Evolutionary conservation across 2,329 filamentous ascomycete genomes (phyloP).

Genomic region (Verticillium klebahnii): DNA sequence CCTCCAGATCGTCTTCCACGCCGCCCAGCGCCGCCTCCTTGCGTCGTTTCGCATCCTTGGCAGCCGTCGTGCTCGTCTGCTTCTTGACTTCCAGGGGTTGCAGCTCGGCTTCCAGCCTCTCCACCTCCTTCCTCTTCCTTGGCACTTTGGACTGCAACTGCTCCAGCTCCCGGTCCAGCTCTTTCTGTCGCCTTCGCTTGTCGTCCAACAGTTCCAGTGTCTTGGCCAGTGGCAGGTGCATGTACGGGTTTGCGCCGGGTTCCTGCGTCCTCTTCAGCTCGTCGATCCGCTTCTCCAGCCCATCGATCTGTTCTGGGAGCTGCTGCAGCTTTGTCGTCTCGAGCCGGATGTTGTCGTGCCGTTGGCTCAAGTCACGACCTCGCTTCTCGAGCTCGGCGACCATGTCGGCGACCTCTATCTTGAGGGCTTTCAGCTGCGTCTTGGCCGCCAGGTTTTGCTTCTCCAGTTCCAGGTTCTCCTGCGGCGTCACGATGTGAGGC

Average conservation of each 20-base stretch:
- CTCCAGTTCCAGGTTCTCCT: constrained; percentile 78
- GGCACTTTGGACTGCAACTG: constrained; percentile 57
- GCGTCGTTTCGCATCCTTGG: constrained; percentile 65
- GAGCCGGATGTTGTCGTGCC: constrained; percentile 45
- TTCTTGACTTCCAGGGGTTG: constrained; percentile 63
- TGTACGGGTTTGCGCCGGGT: constrained; percentile 31
- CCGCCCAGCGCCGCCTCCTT: constrained; percentile 63
- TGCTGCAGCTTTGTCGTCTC: constrained; percentile 45
- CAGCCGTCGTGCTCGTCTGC: constrained; percentile 59
- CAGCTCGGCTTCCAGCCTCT: constrained; percentile 63
- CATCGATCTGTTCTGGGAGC: constrained; percentile 44
- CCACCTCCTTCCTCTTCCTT: constrained; percentile 62
- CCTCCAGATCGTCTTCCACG: constrained; percentile 68
- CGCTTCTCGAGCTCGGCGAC: constrained; percentile 66
- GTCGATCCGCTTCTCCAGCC: constrained; percentile 43
- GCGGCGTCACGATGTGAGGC: constrained; percentile 74
- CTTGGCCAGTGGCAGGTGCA: constrained; percentile 54
- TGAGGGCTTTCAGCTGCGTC: constrained; percentile 70
- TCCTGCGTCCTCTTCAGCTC: constrained; percentile 38
- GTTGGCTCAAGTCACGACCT: constrained; percentile 52
- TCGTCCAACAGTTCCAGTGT: constrained; percentile 49
- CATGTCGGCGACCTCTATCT: constrained; percentile 71
- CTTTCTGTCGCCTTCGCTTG: constrained; percentile 45
- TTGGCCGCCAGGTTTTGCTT: constrained; percentile 65
- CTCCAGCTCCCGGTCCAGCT: constrained; percentile 61